Conservation (phyloP, 345 rosid species). For the Crucihimalaya himalaica region DNA sequence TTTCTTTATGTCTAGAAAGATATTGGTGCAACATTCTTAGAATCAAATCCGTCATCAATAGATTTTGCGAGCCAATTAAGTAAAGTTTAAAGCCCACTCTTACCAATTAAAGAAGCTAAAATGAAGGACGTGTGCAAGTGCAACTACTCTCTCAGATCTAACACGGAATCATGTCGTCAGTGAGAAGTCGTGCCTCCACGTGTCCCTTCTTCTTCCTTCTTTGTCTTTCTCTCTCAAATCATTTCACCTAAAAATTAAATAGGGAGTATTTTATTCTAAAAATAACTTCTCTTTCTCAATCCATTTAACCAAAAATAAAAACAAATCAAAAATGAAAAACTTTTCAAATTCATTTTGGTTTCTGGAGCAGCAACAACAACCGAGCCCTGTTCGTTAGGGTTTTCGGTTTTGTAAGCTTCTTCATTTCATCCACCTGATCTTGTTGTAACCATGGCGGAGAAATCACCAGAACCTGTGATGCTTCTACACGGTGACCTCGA, state of each 20-base stretch:
- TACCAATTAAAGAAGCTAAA: background rate
- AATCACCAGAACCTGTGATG: slow-evolving; percentile 26
- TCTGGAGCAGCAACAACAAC: slow-evolving; percentile 32
- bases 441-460: slow-evolving; percentile 40
- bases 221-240: slow-evolving; percentile 31
- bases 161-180: slow-evolving; percentile 22
- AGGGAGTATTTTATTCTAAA: background rate
- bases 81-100: background rate
- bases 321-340: background rate
- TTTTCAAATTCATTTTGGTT: slow-evolving; percentile 12
- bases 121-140: slow-evolving; percentile 22
- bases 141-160: slow-evolving; percentile 14
- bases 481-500: slow-evolving; percentile 85
- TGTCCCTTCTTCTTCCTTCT: slow-evolving; percentile 18
- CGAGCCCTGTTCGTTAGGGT: slow-evolving; percentile 39
- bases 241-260: slow-evolving; percentile 28
- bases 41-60: background rate
- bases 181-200: slow-evolving; percentile 30
- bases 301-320: background rate
- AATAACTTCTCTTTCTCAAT: background rate
- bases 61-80: slow-evolving; percentile 10
- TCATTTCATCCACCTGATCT: background rate
- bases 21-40: background rate
- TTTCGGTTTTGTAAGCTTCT: slow-evolving; percentile 40
- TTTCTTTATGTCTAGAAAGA: background rate